Conservation (phyloP, 2,329 filamentous ascomycete genomes). For the Diaporthe sp. region DNA sequence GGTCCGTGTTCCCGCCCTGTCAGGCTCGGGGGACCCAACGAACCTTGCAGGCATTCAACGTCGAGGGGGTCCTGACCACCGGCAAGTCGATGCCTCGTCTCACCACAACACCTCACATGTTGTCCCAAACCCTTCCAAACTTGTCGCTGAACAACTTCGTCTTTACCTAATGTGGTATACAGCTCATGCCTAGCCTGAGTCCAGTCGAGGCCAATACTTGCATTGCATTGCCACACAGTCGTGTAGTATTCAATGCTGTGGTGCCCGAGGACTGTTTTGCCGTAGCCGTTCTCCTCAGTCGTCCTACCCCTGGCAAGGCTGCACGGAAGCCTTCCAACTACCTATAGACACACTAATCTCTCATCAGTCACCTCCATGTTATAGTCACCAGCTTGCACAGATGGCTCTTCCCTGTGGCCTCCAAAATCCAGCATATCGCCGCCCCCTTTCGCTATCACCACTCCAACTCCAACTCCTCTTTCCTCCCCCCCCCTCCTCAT, state of each 20-base stretch:
- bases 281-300: not conserved
- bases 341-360: not conserved
- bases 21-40: constrained; percentile 2
- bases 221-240: not conserved
- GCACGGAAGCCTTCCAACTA: not conserved
- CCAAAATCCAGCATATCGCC: no score
- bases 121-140: not conserved
- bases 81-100: not conserved
- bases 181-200: not conserved
- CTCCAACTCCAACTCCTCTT: not conserved
- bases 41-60: constrained; percentile 8
- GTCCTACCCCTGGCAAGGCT: not conserved
- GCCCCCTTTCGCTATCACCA: not conserved
- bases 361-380: not conserved
- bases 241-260: not conserved
- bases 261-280: not conserved
- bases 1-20: constrained; percentile 27
- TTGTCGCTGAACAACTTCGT: not conserved
- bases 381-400: not conserved
- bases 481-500: not conserved
- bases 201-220: not conserved
- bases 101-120: not conserved
- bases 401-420: not conserved
- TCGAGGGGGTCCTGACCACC: not conserved
- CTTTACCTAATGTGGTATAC: not conserved